Conservation (phyloP, 345 rosid species). For the Eucalyptus grandis region DNA sequence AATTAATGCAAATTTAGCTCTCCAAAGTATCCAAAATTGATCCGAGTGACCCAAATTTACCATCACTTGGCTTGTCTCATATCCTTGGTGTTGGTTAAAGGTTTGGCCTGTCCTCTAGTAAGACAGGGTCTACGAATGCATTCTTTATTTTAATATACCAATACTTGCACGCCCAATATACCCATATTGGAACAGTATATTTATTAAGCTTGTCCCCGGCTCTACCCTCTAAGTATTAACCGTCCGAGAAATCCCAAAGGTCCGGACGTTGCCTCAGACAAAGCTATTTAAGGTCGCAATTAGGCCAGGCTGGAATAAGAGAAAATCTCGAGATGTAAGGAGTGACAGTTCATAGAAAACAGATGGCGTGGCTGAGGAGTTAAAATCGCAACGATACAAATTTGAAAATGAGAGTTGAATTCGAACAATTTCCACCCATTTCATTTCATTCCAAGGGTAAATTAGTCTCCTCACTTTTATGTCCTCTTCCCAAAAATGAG, state of each 20-base stretch:
- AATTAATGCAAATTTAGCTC: no score
- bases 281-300: background rate
- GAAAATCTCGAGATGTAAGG: background rate
- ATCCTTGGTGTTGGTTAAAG: no score
- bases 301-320: background rate
- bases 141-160: no score
- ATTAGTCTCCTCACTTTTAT: background rate
- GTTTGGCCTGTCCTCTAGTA: no score
- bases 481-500: background rate
- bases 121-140: no score
- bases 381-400: background rate
- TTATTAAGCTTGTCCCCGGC: background rate
- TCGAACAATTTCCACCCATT: background rate
- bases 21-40: no score
- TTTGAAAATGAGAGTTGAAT: background rate
- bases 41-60: no score
- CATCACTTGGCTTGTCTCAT: no score
- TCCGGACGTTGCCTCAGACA: no score
- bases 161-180: no score
- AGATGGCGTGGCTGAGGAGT: background rate
- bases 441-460: background rate
- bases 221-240: no score
- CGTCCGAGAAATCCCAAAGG: background rate
- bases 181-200: no score
- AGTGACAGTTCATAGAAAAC: background rate